Evolutionary conservation across 148 eudicot species (phyloP).

Genomic region (Vaccinium vitisidaea): DNA sequence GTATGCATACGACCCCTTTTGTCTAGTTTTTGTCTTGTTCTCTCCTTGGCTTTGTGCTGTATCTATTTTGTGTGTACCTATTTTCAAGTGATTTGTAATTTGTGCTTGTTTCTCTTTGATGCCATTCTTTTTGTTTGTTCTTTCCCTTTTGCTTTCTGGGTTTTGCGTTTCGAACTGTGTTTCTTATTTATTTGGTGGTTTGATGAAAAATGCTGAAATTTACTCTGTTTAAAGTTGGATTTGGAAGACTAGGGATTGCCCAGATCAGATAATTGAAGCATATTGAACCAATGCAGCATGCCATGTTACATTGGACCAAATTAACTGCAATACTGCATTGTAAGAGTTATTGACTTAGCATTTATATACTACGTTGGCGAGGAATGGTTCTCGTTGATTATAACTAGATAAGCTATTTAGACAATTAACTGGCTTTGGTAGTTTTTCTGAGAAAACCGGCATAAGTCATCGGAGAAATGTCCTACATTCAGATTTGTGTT

Average conservation of each 20-base stretch:
- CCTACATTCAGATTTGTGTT: not conserved
- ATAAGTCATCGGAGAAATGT: not conserved
- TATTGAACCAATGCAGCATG: not conserved
- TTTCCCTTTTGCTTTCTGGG: not conserved
- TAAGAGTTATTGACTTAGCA: not conserved
- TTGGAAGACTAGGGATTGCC: not conserved
- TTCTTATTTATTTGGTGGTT: conserved; percentile 1
- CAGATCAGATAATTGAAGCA: not conserved
- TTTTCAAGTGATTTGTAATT: not conserved
- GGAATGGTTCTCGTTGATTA: not conserved
- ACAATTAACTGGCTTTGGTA: not conserved
- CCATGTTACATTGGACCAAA: not conserved
- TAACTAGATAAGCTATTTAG: not conserved
- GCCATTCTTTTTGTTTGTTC: not conserved
- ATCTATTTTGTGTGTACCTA: not conserved
- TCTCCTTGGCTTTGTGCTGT: not conserved
- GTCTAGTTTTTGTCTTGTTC: not conserved
- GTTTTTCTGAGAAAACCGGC: not conserved
- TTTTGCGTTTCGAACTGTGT: not conserved
- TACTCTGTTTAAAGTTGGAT: not conserved
- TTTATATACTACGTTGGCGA: not conserved
- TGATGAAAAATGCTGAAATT: not conserved
- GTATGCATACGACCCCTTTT: not conserved
- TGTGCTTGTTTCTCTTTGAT: not conserved
- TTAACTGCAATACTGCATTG: not conserved